Evolutionary conservation across 164 flowering plant genomes (phyloP), one percentile per base, ranked within the genome.

Genomic region (Litsea cubeba): DNA sequence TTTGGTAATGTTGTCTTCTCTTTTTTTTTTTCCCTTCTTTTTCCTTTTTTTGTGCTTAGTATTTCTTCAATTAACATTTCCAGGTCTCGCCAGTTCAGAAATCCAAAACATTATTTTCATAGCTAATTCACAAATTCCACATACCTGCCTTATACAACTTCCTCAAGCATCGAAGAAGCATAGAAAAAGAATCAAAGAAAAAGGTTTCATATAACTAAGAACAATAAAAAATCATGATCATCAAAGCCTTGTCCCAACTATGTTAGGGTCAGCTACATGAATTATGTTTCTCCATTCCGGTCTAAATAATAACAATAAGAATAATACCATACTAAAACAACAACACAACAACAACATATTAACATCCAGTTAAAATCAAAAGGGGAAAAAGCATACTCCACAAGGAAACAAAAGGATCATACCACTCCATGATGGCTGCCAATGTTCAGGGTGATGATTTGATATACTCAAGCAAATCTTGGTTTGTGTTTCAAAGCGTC

Each of bases 391-490:
- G 35, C 1, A 40, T 40, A 40, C 46, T 40, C 46, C 10, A 6
- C 46, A 5, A 40, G 46, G 46, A 40, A 40, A 40, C 35, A 8
- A 1, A 40, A 40, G 46, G 10, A 24, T 3, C 63, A 79, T 87
- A 95, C 99, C 99, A 74, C 98, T 95, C 99, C 98, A 95, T 20
- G 99, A 95, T 58, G 99, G 99, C 81, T 95, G 99, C 98, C 99
- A 95, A 79, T 95, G 99, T 85, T 95, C 99, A 17, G 98, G 99
- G 76, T 95, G 99, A 83, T 95, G 90, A 81, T 94, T 93, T 5
- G 98, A 95, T 77, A 93, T 95, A 77, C 99, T 95, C 67, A 95
- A 76, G 80, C 99, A 95, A 64, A 95, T 94, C 85, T 93, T 95
- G 32, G 98, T 95, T 81, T 95, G 96, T 35, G 97, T 95, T 81